These are phyloP conservation scores for Saccharomycopsis capsularis DNA, from an alignment of 805 yeast genomes.

Conservation along the genomic window DNA sequence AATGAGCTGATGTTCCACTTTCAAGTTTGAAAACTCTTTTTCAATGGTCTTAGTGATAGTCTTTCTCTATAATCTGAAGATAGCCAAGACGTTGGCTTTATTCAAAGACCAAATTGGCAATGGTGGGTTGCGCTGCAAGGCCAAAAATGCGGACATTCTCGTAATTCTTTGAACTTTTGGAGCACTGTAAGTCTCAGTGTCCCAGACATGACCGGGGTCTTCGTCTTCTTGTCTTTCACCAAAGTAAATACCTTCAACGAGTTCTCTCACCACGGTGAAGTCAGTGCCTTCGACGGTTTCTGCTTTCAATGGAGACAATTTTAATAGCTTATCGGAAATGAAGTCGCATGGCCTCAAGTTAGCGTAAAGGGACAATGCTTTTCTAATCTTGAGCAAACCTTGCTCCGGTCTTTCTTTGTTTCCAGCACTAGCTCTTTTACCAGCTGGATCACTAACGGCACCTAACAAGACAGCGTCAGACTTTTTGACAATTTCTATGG, in stretches of 20 bases:
- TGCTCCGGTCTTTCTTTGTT: conserved; percentile 85
- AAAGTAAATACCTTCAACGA: conserved; percentile 97
- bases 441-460: conserved; percentile 91
- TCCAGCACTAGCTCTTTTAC: conserved; percentile 83
- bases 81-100: conserved; percentile 95
- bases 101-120: conserved; percentile 93
- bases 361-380: conserved; percentile 90
- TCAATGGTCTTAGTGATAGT: conserved; percentile 76
- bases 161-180: conserved; percentile 93
- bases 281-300: conserved; percentile 87
- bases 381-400: conserved; percentile 89
- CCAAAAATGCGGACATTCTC: conserved; percentile 96
- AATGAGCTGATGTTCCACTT: conserved; percentile 87
- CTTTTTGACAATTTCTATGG: conserved; percentile 73
- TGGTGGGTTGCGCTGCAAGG: conserved; percentile 90
- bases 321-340: conserved; percentile 74
- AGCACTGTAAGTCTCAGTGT: conserved; percentile 87
- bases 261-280: conserved; percentile 89
- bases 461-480: conserved; percentile 96
- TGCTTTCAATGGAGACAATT: conserved; percentile 80
- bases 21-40: conserved; percentile 85
- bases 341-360: conserved; percentile 96
- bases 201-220: conserved; percentile 75
- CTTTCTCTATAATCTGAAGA: conserved; percentile 93
- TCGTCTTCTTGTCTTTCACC: conserved; percentile 94